Evolutionary conservation across 1,139 yeast genomes (phyloP).

Genomic region (Saccharomyces hybrid): DNA sequence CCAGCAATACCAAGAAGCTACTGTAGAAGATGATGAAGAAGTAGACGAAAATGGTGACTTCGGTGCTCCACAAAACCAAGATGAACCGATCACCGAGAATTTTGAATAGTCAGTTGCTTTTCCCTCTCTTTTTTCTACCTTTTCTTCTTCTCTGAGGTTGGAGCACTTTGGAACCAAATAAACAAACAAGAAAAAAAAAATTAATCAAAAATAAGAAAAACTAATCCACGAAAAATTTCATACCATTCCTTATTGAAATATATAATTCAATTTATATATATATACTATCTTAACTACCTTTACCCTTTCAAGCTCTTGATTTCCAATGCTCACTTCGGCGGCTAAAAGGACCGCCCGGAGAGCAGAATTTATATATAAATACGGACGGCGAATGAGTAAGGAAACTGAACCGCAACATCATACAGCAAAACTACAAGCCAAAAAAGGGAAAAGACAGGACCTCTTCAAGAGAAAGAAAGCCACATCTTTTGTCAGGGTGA

Average conservation of each 20-base stretch:
- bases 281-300: not conserved
- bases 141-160: not conserved
- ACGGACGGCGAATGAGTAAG: not conserved
- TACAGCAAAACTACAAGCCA: not conserved
- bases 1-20: slow-evolving; percentile 87
- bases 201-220: not conserved
- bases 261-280: not conserved
- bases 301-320: not conserved
- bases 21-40: slow-evolving; percentile 60
- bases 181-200: not conserved
- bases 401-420: not conserved
- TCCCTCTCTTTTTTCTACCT: not conserved
- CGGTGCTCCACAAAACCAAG: slow-evolving; percentile 54
- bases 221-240: not conserved
- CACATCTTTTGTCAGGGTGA: too few species aligned
- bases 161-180: not conserved
- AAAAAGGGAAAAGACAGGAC: too few species aligned
- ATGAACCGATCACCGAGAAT: slow-evolving; percentile 30
- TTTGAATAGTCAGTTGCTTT: slow-evolving; percentile 16
- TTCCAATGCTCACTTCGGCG: not conserved
- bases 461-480: too few species aligned
- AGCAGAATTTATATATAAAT: not conserved
- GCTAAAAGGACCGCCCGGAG: not conserved
- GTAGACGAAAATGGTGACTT: slow-evolving; percentile 56
- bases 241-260: slow-evolving; percentile 1